Evolutionary conservation across 2,329 filamentous ascomycete species (phyloP), one percentile per base, ranked within the genome.

Genomic region (Fusarium sp.): DNA sequence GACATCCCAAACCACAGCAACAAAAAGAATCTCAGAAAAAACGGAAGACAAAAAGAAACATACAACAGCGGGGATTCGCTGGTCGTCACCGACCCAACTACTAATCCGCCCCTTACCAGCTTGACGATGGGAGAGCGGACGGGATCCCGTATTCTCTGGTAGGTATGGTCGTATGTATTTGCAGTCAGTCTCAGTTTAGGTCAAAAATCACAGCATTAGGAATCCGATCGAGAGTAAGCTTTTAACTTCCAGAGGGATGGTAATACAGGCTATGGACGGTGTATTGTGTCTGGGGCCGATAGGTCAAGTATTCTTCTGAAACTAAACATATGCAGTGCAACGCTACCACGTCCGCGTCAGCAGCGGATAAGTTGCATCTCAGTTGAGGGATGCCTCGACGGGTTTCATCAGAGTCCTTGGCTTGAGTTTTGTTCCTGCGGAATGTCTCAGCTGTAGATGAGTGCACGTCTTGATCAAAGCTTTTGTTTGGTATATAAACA

Each of bases 41-140:
- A 18, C 5, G 13, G 21, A 31, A 20, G 15, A 20, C 8, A 33
- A 49, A 38, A 33, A 31, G 31, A 20, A 35, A 46, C 57, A 59
- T 47, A 57, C 57, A 57, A 59, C 50, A 59, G 57, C 41, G 50
- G 50, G 56, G 41, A 46, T 57, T 59, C 57, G 49, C 56, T 59
- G 49, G 49, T 59, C 50, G 39, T 56, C 49, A 46, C 56, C 56
- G 56, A 39, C 56, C 49, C 50, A 56, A 56, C 56, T 59, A 56
- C 56, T 56, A 59, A 59, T 59, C 49, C 56, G 50, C 50, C 56
- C 28, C 37, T 56, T 56, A 59, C 28, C 33, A 42, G 56, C 39
- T 59, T 59, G 41, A 33, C 56, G 43, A 50, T 50, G 58, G 55
- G 58, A 63, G 60, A 63, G 60, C 60, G 49, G 60, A 63, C 60